Percentiles rank a stretch among this genome's conserved stretches.
These are phyloP conservation scores for Kwoniella heveanensis DNA, from an alignment of 768 basidiomycete genomes.

Conservation along the genomic window DNA sequence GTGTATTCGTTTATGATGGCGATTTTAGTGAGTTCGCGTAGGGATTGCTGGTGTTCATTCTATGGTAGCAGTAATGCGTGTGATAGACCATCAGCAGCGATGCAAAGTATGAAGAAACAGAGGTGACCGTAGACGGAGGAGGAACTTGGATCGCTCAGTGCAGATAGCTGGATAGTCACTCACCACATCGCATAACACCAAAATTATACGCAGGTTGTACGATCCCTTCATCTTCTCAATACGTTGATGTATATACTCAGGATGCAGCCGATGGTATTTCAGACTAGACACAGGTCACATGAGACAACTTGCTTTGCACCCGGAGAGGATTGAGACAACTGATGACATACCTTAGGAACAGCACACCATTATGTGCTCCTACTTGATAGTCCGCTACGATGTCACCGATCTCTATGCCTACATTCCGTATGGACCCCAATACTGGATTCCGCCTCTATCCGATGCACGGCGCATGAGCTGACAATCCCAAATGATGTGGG, in stretches of 20 bases:
- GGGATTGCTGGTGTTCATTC: conserved; percentile 87
- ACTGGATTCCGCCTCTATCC: conserved; percentile 82
- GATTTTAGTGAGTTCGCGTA: conserved; percentile 88
- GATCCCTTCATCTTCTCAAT: conserved; percentile 81
- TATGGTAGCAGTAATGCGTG: conserved; percentile 56
- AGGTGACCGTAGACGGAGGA: too few relatives aligned
- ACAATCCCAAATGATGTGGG: too few relatives aligned
- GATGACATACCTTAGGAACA: conserved; percentile 76
- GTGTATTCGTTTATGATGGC: conserved; percentile 93
- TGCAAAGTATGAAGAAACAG: too few relatives aligned
- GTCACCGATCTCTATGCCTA: conserved; percentile 91
- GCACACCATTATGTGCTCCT: conserved; percentile 84
- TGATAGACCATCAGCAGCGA: not conserved
- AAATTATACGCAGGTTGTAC: conserved; percentile 80
- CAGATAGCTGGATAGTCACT: too few relatives aligned
- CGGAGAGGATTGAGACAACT: too few relatives aligned
- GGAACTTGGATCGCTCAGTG: too few relatives aligned
- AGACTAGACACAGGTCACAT: conserved; percentile 68
- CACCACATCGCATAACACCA: conserved; percentile 90
- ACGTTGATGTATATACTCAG: conserved; percentile 90
- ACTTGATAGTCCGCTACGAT: conserved; percentile 94
- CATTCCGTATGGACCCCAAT: conserved; percentile 81
- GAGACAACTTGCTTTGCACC: too few relatives aligned
- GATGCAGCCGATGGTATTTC: conserved; percentile 92
- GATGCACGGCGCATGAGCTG: not conserved